Percentiles rank a stretch among this genome's conserved stretches.
phyloP scores from a whole-genome alignment of 192 early-diverging fungal species.

The Nowakowskiella sp. region DNA sequence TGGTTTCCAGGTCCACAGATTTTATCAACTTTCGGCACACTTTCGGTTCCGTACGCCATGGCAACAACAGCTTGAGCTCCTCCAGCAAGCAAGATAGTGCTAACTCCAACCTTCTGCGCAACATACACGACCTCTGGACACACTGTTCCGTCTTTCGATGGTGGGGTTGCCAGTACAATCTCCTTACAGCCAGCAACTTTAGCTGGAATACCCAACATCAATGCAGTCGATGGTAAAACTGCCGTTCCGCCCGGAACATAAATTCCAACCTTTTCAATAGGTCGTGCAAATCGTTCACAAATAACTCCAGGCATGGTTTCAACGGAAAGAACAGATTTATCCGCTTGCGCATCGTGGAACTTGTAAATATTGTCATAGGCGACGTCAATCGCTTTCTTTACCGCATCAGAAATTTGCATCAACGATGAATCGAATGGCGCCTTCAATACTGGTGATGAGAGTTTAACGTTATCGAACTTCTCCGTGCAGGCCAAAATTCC shows the following conservation, averaged over 20 bases:
- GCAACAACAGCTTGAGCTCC: slow-evolving; percentile 98
- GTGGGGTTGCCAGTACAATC: slow-evolving; percentile 94
- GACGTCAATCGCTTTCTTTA: slow-evolving; percentile 81
- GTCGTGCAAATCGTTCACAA: slow-evolving; percentile 87
- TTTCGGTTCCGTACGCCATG: slow-evolving; percentile 97
- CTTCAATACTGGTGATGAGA: slow-evolving; percentile 59
- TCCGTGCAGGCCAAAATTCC: slow-evolving; percentile 76
- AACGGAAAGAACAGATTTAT: slow-evolving; percentile 56
- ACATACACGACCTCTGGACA: slow-evolving; percentile 97
- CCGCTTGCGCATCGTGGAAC: slow-evolving; percentile 92
- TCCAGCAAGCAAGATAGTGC: slow-evolving; percentile 82
- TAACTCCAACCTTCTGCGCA: slow-evolving; percentile 93
- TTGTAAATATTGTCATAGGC: slow-evolving; percentile 87
- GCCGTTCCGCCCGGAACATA: slow-evolving; percentile 98
- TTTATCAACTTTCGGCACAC: slow-evolving; percentile 98
- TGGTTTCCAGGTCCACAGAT: slow-evolving; percentile 99
- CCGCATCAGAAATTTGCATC: slow-evolving; percentile 43
- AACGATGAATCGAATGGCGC: slow-evolving; percentile 64
- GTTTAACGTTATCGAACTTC: slow-evolving; percentile 82
- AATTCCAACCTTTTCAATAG: slow-evolving; percentile 93
- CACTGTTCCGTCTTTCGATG: slow-evolving; percentile 80
- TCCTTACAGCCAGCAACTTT: slow-evolving; percentile 92
- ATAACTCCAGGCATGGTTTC: slow-evolving; percentile 97
- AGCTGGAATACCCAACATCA: slow-evolving; percentile 97
- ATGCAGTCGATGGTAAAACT: slow-evolving; percentile 85